phyloP scores from a whole-genome alignment of 2,329 filamentous ascomycete genomes.

The Alternaria panax region DNA sequence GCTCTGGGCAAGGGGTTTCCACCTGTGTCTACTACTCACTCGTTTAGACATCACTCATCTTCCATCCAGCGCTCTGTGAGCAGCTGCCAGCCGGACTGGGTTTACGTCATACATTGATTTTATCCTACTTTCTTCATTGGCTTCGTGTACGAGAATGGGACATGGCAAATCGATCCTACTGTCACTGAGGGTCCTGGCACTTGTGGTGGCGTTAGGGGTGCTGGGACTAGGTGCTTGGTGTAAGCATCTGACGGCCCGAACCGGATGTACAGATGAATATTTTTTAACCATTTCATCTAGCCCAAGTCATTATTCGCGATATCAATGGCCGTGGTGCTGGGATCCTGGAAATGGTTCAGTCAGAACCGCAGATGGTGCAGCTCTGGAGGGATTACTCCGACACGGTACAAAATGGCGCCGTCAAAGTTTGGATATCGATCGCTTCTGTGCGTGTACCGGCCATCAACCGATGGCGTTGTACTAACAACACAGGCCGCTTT shows the following conservation, averaged over 20 bases:
- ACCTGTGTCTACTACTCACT: constrained; percentile 14
- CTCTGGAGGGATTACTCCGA: constrained; percentile 33
- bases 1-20: constrained; percentile 7
- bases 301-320: constrained; percentile 32
- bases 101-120: constrained; percentile 16
- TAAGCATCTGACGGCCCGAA: constrained; percentile 14
- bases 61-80: constrained; percentile 35
- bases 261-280: neutral
- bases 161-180: constrained; percentile 21
- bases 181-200: constrained; percentile 30
- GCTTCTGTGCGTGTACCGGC: constrained; percentile 27
- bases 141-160: constrained; percentile 26
- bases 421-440: constrained; percentile 37
- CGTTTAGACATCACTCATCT: constrained; percentile 16
- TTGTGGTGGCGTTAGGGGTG: constrained; percentile 29
- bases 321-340: constrained; percentile 26
- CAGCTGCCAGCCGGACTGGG: constrained; percentile 39
- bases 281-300: constrained; percentile 10
- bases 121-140: neutral
- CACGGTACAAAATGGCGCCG: constrained; percentile 16
- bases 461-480: neutral
- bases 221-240: constrained; percentile 37
- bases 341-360: constrained; percentile 21
- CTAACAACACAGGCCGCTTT: constrained; percentile 32
- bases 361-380: constrained; percentile 17